Conservation (phyloP, 2,329 filamentous ascomycete species). For the Aspergillus hortae region DNA sequence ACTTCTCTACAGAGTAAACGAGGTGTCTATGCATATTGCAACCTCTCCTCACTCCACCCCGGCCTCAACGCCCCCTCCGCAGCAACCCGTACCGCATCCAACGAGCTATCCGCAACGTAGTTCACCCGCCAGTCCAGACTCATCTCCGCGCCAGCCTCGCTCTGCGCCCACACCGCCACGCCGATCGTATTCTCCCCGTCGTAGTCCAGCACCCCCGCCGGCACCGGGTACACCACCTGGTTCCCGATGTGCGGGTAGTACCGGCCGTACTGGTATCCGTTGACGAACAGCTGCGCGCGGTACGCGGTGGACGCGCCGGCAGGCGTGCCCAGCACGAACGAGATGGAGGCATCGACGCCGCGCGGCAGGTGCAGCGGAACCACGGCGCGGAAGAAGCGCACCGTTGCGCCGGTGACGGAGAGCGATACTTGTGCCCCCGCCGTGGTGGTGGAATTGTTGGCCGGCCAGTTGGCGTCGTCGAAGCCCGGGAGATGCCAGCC, state of each 20-base stretch:
- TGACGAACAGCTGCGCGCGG: constrained; percentile 59
- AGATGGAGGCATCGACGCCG: constrained; percentile 55
- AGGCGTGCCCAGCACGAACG: constrained; percentile 51
- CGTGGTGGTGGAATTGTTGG: constrained; percentile 20
- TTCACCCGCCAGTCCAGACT: constrained; percentile 52
- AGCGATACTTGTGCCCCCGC: constrained; percentile 16
- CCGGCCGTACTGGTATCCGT: constrained; percentile 62
- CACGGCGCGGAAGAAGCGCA: constrained; percentile 54
- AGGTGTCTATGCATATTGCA: constrained; percentile 31
- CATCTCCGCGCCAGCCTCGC: constrained; percentile 49
- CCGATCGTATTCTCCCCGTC: constrained; percentile 56
- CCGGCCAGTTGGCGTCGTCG: constrained; percentile 46
- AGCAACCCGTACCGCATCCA: constrained; percentile 37
- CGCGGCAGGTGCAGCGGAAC: constrained; percentile 50
- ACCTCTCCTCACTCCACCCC: constrained; percentile 42
- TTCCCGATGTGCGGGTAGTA: constrained; percentile 60
- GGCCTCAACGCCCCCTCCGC: constrained; percentile 42
- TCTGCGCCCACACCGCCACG: constrained; percentile 59
- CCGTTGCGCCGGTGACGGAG: constrained; percentile 48
- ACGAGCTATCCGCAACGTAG: constrained; percentile 53
- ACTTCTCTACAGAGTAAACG: not conserved
- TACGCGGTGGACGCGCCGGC: constrained; percentile 37
- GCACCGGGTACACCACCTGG: constrained; percentile 59
- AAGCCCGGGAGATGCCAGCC: constrained; percentile 59
- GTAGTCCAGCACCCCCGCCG: constrained; percentile 57